phyloP scores from a whole-genome alignment of 2,329 filamentous ascomycete genomes.

The Phaeosphaeriaceae sp. region DNA sequence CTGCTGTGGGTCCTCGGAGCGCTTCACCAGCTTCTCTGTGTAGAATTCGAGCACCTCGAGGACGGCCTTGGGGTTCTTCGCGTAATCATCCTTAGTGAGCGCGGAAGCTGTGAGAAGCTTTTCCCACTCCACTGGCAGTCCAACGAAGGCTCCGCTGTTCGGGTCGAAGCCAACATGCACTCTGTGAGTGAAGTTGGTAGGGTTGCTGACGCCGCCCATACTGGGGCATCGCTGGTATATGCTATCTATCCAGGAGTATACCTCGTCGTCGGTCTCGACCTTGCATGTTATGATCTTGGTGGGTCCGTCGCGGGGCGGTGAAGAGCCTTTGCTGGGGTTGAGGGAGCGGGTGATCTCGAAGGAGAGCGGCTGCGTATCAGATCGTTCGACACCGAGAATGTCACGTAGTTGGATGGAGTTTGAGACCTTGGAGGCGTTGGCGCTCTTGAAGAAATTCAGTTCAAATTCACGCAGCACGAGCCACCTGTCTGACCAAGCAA shows the following conservation, averaged over 20 bases:
- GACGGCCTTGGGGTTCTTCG: constrained; percentile 80
- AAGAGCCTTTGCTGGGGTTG: constrained; percentile 64
- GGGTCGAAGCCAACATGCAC: constrained; percentile 98
- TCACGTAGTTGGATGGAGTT: constrained; percentile 86
- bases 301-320: constrained; percentile 80
- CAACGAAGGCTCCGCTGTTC: constrained; percentile 92
- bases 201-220: constrained; percentile 98
- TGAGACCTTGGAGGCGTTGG: constrained; percentile 81
- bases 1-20: constrained; percentile 73
- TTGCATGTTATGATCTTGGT: constrained; percentile 88
- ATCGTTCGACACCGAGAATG: constrained; percentile 87
- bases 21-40: constrained; percentile 78
- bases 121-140: constrained; percentile 94
- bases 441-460: constrained; percentile 92
- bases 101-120: constrained; percentile 94
- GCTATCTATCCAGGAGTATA: constrained; percentile 98
- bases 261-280: constrained; percentile 93
- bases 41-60: constrained; percentile 87
- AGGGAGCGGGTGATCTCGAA: constrained; percentile 87
- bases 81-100: constrained; percentile 98
- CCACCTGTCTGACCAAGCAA: constrained; percentile 89
- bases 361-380: constrained; percentile 88
- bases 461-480: constrained; percentile 91
- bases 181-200: constrained; percentile 96
- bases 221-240: constrained; percentile 96